phyloP scores from a whole-genome alignment of 2,329 filamentous ascomycete species.

The Phyllosticta capitalensis region DNA sequence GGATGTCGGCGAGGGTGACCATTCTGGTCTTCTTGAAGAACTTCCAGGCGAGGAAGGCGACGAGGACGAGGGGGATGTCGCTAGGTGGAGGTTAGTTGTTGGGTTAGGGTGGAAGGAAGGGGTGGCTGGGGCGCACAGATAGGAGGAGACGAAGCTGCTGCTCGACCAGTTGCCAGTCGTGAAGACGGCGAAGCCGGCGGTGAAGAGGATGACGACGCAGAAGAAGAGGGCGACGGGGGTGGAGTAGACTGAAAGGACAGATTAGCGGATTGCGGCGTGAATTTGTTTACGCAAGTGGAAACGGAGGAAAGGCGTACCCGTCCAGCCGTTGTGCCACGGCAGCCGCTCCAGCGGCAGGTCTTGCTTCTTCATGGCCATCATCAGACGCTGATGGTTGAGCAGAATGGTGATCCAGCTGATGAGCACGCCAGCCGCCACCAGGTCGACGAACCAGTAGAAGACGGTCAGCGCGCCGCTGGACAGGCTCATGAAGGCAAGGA shows the following conservation, averaged over 20 bases:
- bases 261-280: background rate
- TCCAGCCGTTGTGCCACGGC: conserved; percentile 29
- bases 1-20: conserved; percentile 15
- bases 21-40: conserved; percentile 8
- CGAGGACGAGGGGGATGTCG: conserved; percentile 4
- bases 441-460: conserved; percentile 55
- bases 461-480: conserved; percentile 54
- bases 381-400: conserved; percentile 40
- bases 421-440: conserved; percentile 54
- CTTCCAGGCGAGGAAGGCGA: conserved; percentile 3
- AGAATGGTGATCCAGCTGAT: conserved; percentile 42
- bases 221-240: conserved; percentile 23
- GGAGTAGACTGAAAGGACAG: conserved; percentile 15
- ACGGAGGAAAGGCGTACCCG: conserved; percentile 60
- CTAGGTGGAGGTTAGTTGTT: background rate
- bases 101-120: background rate
- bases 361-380: conserved; percentile 37
- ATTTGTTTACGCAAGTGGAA: conserved; percentile 20
- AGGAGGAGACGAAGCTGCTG: conserved; percentile 25
- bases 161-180: conserved; percentile 19
- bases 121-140: conserved; percentile 13
- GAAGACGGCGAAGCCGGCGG: conserved; percentile 20
- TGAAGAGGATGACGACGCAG: conserved; percentile 20
- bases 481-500: conserved; percentile 67
- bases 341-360: conserved; percentile 33